These are phyloP conservation scores for Scleroderma citrinum DNA, from an alignment of 768 basidiomycete species.

Conservation along the genomic window DNA sequence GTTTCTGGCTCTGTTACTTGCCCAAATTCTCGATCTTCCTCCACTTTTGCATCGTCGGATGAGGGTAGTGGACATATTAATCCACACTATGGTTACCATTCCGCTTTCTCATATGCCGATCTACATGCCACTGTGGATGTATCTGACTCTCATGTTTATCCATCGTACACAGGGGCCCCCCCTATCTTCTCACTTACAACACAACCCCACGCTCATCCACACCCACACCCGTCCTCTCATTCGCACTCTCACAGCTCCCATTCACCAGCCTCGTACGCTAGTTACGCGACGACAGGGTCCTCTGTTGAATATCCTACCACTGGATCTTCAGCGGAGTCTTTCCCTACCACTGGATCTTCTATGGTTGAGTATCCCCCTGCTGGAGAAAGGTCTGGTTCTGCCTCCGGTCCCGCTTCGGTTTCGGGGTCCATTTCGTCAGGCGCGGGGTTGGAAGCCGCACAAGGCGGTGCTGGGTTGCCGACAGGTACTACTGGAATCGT, in stretches of 20 bases:
- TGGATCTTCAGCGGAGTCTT: neutral
- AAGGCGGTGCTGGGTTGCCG: neutral
- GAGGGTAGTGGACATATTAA: neutral
- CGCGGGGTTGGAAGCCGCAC: neutral
- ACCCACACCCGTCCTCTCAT: conserved; percentile 9
- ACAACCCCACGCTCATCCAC: neutral
- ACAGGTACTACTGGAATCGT: neutral
- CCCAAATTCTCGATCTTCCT: neutral
- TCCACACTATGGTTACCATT: neutral
- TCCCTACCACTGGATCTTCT: conserved; percentile 6
- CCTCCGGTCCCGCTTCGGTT: neutral
- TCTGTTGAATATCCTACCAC: conserved; percentile 5
- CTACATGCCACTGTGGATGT: neutral
- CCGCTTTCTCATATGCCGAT: neutral
- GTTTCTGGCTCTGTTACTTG: neutral
- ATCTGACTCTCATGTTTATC: neutral
- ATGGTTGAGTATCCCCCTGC: neutral
- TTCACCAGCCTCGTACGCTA: conserved; percentile 22
- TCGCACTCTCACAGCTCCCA: conserved; percentile 9
- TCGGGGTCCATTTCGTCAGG: neutral
- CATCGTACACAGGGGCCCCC: neutral
- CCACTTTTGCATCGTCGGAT: neutral
- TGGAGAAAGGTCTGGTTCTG: neutral
- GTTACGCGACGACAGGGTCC: conserved; percentile 14
- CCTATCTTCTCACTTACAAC: neutral